A percentile compares a stretch with the other conserved stretches of the same genome.
These are phyloP conservation scores for Rhizomucor miehei DNA, from an alignment of 371 early-diverging fungal genomes.

Conservation along the genomic window DNA sequence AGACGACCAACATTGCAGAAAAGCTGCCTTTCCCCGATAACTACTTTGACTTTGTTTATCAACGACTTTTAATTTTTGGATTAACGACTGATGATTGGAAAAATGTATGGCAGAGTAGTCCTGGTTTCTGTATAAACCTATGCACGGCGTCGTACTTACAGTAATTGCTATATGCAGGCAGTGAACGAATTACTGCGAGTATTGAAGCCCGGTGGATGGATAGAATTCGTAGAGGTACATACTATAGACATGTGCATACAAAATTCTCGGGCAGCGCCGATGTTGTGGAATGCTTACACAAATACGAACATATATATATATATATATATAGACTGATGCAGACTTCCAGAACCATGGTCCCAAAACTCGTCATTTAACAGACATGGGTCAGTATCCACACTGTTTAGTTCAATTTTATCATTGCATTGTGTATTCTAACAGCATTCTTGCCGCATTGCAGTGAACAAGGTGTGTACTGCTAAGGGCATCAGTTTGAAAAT, in stretches of 20 bases:
- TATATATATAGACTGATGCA: background rate
- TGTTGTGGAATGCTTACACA: no score
- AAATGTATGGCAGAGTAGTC: conserved; percentile 12
- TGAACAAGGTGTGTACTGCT: background rate
- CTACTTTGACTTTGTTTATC: conserved; percentile 54
- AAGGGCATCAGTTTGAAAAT: conserved; percentile 6
- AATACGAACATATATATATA: background rate
- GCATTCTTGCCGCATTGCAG: background rate
- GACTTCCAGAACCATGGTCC: conserved; percentile 10
- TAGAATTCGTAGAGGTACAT: conserved; percentile 18
- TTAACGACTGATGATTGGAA: conserved; percentile 28
- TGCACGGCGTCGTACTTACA: no score
- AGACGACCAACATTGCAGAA: conserved; percentile 49
- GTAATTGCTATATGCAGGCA: conserved; percentile 1
- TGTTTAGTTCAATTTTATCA: background rate
- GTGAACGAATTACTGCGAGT: conserved; percentile 12
- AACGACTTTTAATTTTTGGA: conserved; percentile 37
- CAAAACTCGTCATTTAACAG: conserved; percentile 2
- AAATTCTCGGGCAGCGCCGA: no score
- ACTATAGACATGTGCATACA: background rate
- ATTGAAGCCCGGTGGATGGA: conserved; percentile 19
- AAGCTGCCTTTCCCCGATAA: conserved; percentile 50
- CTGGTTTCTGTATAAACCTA: background rate
- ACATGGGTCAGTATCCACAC: conserved; percentile 3
- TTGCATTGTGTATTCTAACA: background rate